A percentile compares a stretch with the other conserved stretches of the same genome.
Conservation (phyloP, 2,329 filamentous ascomycete genomes). For the Colletotrichum gloeosporioides region DNA sequence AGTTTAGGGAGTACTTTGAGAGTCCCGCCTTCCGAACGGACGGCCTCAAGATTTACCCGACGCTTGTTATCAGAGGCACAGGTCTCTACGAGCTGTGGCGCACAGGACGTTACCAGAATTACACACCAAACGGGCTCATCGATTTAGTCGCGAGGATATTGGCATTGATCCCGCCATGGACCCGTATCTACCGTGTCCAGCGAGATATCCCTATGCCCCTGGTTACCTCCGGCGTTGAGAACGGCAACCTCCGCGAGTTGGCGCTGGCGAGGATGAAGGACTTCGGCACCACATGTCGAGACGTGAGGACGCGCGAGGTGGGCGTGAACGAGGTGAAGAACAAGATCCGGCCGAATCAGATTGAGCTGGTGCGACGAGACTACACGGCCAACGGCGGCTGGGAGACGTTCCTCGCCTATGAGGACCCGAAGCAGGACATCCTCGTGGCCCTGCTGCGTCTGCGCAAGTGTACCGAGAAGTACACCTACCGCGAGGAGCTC, state of each 20-base stretch:
- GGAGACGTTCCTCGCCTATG: constrained; percentile 98
- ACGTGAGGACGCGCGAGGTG: constrained; percentile 94
- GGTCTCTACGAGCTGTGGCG: constrained; percentile 97
- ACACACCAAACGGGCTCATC: constrained; percentile 95
- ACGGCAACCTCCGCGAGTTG: constrained; percentile 92
- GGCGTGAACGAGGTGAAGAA: constrained; percentile 99
- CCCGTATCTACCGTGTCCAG: constrained; percentile 96
- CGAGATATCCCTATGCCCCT: constrained; percentile 99
- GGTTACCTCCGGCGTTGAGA: constrained; percentile 98
- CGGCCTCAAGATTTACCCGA: constrained; percentile 97
- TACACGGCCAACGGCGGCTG: constrained; percentile 96
- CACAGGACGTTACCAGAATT: constrained; percentile 96
- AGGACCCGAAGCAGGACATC: constrained; percentile 98
- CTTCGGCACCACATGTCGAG: constrained; percentile 95
- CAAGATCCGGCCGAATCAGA: constrained; percentile 95
- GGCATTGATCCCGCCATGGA: constrained; percentile 95
- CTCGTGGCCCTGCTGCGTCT: constrained; percentile 88
- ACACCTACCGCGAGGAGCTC: constrained; percentile 91
- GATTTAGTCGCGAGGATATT: constrained; percentile 97
- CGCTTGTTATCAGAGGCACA: constrained; percentile 94
- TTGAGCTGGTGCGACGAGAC: constrained; percentile 92
- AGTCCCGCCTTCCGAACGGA: constrained; percentile 96
- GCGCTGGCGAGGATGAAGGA: constrained; percentile 98
- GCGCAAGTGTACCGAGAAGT: constrained; percentile 87
- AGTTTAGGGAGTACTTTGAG: constrained; percentile 98